These are phyloP conservation scores for Aspergillus eucalypticola DNA, from an alignment of 2,329 filamentous ascomycete genomes.

Conservation along the genomic window DNA sequence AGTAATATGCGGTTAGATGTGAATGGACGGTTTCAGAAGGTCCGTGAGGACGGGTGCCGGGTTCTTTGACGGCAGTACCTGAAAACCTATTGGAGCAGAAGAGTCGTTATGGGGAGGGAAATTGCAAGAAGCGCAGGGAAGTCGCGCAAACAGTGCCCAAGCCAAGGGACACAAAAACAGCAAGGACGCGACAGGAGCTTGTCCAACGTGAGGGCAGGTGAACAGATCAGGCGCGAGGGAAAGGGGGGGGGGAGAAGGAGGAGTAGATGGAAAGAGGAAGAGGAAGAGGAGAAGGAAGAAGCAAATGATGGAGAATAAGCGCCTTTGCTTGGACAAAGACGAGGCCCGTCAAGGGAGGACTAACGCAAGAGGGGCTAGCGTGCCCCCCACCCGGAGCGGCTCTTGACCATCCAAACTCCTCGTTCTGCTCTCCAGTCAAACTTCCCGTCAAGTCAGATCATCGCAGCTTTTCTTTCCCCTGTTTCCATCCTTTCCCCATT, in stretches of 20 bases:
- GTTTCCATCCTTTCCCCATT: slow-evolving; percentile 15
- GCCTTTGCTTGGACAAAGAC: slow-evolving; percentile 3
- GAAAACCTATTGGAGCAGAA: background rate
- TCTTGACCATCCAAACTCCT: slow-evolving; percentile 29
- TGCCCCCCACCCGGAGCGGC: slow-evolving; percentile 26
- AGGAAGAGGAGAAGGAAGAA: background rate
- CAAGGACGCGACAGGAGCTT: too few relatives aligned
- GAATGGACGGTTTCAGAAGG: background rate
- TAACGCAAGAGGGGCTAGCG: slow-evolving; percentile 22
- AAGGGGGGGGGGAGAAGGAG: background rate
- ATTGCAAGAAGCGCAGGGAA: background rate
- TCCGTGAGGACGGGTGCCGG: background rate
- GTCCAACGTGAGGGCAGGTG: too few relatives aligned
- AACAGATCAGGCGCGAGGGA: background rate
- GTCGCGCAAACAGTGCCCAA: background rate
- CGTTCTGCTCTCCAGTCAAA: slow-evolving; percentile 21
- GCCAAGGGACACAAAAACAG: background rate
- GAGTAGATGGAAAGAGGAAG: background rate
- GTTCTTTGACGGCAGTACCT: background rate
- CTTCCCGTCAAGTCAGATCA: slow-evolving; percentile 22
- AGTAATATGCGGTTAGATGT: background rate
- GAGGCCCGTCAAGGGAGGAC: slow-evolving; percentile 8
- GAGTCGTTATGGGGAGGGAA: background rate
- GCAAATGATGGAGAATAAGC: slow-evolving; percentile 5
- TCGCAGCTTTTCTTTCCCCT: slow-evolving; percentile 24